Evolutionary conservation across 768 basidiomycete genomes (phyloP).

Genomic region (Boletus sensibilis): DNA sequence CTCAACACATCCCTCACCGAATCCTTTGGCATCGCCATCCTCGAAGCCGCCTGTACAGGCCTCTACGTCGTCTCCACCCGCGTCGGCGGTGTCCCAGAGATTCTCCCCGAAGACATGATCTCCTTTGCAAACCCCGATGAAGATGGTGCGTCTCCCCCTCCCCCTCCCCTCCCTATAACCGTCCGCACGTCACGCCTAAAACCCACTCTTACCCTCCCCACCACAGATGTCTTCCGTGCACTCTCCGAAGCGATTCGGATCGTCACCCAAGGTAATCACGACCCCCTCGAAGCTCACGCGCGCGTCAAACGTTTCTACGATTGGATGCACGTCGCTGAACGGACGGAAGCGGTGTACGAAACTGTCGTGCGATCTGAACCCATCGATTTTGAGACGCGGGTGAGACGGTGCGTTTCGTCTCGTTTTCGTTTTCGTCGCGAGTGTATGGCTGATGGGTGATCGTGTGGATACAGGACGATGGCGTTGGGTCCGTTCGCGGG

Average conservation of each 20-base stretch:
- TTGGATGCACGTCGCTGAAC: constrained; percentile 75
- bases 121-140: constrained; percentile 93
- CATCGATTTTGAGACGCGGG: constrained; percentile 73
- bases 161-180: no score
- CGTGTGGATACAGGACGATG: constrained; percentile 56
- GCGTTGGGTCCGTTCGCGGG: constrained; percentile 78
- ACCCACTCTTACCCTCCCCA: neutral
- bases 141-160: constrained; percentile 59
- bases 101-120: constrained; percentile 92
- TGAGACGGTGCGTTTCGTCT: constrained; percentile 58
- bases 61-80: constrained; percentile 92
- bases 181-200: neutral
- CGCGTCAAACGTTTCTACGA: constrained; percentile 82
- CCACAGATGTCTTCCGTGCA: constrained; percentile 77
- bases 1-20: constrained; percentile 96
- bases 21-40: constrained; percentile 94
- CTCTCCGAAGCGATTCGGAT: constrained; percentile 77
- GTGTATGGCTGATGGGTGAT: neutral
- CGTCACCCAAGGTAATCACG: constrained; percentile 64
- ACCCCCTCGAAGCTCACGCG: constrained; percentile 73
- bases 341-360: constrained; percentile 84
- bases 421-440: neutral
- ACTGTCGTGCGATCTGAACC: constrained; percentile 59
- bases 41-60: constrained; percentile 95
- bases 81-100: constrained; percentile 95